Conservation (phyloP, 2,329 filamentous ascomycete species). For the Plectosphaerella plurivora region DNA sequence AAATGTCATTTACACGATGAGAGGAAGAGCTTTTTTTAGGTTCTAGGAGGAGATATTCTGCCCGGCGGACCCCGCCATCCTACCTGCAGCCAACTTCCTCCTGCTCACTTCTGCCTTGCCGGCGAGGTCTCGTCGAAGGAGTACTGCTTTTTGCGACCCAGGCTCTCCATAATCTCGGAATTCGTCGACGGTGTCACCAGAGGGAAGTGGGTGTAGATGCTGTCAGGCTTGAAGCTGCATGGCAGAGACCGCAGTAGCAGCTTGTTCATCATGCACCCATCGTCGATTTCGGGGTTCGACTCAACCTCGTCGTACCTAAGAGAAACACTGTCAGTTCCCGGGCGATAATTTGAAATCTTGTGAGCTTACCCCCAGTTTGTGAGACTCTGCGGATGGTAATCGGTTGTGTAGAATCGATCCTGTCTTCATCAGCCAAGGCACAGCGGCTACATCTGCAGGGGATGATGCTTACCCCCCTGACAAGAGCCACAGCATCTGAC, state of each 20-base stretch:
- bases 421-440: background rate
- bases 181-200: constrained; percentile 41
- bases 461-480: constrained; percentile 36
- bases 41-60: background rate
- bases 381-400: constrained; percentile 55
- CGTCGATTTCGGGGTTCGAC: constrained; percentile 34
- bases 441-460: background rate
- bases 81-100: too few relatives aligned
- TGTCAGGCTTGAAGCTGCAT: constrained; percentile 56
- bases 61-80: background rate
- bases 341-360: background rate
- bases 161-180: constrained; percentile 49
- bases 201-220: constrained; percentile 60
- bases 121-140: constrained; percentile 41
- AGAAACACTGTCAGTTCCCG: background rate
- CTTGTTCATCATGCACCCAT: constrained; percentile 64
- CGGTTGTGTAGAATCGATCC: constrained; percentile 60
- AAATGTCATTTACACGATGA: too few relatives aligned
- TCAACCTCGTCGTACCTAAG: constrained; percentile 31
- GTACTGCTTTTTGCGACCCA: constrained; percentile 53
- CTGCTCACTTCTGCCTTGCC: too few relatives aligned
- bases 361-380: constrained; percentile 60
- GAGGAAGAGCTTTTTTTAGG: background rate
- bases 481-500: constrained; percentile 58
- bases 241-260: constrained; percentile 61